Base-by-base conservation (phyloP, 1,284 basidiomycete species). In the Melampsora larici-populina region DNA sequence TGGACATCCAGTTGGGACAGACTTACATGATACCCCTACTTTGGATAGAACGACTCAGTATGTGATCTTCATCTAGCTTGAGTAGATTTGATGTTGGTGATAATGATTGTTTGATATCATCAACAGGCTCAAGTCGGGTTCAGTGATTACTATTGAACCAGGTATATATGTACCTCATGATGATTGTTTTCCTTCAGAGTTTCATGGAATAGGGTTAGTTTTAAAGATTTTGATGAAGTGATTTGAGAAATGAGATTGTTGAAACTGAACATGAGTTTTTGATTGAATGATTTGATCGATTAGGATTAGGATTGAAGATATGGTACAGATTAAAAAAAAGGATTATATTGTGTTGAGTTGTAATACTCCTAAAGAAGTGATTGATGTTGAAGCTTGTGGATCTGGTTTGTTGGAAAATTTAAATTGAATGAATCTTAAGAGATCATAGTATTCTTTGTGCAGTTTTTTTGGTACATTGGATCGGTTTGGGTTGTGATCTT, bases 281-380 rank as follows among this genome's bases (percentile, higher is more conserved):
- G n/a, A n/a, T n/a, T n/a, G n/a, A n/a, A n/a, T n/a, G n/a, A n/a
- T 3, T 18, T 18, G 26, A 33, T 60, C 66, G 75, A 71, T 70
- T 36, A 62, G 60, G 13, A 24, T 65, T 18, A 78, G 70, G 51
- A 55, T 79, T 9, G 80, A 92, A 89, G 94, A 97, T 81, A 93
- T 94, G 81, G 90, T 97, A 0, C 86, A 94, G 0, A 87, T 97
- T 11, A 88, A 89, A 1, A 86, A 89, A 80, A 85, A 89, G 31
- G 86, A 91, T 78, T 88, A 91, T 0, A 84, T 88, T 4, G 87
- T 97, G 0, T 84, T 97, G 11, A 90, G 89, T 60, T 89, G 89
- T 11, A 86, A 89, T 64, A 93, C 93, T 46, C 94, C 94, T 0
- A 96, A 96, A 82, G 94, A 97, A 88, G 90, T 91, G 88, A 88